A percentile compares a stretch with the other conserved stretches of the same genome.
These are phyloP conservation scores for Platismatia glauca DNA, from an alignment of 495 filamentous ascomycete species.

Conservation along the genomic window DNA sequence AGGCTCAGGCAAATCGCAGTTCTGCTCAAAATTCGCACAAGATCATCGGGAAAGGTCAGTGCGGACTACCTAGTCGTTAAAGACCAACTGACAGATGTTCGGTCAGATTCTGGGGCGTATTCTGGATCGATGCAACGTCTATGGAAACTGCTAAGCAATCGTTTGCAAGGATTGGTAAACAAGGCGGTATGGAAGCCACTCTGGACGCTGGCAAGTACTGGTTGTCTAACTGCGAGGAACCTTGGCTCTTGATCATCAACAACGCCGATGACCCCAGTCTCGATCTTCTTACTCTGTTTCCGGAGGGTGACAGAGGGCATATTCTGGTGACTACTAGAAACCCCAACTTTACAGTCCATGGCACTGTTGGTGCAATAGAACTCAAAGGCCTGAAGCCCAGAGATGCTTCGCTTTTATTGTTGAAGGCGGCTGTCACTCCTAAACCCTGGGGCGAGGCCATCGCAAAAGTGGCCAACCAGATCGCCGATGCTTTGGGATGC, in stretches of 20 bases:
- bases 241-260: constrained; percentile 35
- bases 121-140: constrained; percentile 25
- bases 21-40: constrained; percentile 31
- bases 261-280: constrained; percentile 32
- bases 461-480: constrained; percentile 16
- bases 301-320: constrained; percentile 26
- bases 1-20: constrained; percentile 34
- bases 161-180: constrained; percentile 19
- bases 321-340: constrained; percentile 34
- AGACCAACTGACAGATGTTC: not conserved
- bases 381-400: constrained; percentile 24
- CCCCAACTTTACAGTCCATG: constrained; percentile 22
- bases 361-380: constrained; percentile 22
- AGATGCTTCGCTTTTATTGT: constrained; percentile 26
- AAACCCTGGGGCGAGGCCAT: constrained; percentile 21
- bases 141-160: constrained; percentile 18
- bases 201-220: constrained; percentile 21
- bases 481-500: constrained; percentile 29
- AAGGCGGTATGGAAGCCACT: constrained; percentile 19
- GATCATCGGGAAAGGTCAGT: constrained; percentile 27
- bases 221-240: constrained; percentile 20
- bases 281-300: constrained; percentile 26
- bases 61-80: not conserved
- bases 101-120: constrained; percentile 27
- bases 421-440: constrained; percentile 23